Conservation (phyloP, 2,329 filamentous ascomycete species). For the Paracoccidioides brasiliensis region DNA sequence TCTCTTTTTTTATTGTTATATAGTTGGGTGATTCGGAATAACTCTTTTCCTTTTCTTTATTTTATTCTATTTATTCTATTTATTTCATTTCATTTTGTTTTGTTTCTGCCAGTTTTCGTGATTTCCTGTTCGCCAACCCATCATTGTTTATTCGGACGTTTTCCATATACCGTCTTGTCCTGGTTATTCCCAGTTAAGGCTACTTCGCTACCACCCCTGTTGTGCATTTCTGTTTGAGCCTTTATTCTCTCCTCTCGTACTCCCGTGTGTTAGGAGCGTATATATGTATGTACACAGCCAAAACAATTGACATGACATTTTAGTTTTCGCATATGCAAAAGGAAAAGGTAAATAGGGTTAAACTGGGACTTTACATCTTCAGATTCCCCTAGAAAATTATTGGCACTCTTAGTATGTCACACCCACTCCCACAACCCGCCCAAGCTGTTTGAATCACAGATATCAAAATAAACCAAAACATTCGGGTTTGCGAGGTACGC, state of each 20-base stretch:
- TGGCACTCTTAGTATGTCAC: too few relatives aligned
- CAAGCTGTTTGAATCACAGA: too few relatives aligned
- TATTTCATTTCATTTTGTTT: neutral
- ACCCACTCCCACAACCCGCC: too few relatives aligned
- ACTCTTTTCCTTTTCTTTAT: neutral
- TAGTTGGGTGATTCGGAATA: neutral
- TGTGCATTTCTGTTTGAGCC: neutral
- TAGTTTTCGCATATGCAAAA: too few relatives aligned
- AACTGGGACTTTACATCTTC: too few relatives aligned
- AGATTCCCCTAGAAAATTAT: too few relatives aligned
- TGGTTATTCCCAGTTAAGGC: neutral
- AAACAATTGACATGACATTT: neutral
- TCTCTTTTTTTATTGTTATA: neutral
- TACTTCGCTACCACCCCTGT: too few relatives aligned
- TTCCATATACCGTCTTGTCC: neutral
- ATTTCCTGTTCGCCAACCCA: neutral
- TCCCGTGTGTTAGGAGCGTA: neutral
- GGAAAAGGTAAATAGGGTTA: too few relatives aligned
- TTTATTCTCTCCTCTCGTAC: neutral
- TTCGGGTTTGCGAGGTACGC: too few relatives aligned
- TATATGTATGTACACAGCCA: neutral
- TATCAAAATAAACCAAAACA: too few relatives aligned
- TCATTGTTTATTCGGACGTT: neutral
- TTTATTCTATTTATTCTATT: neutral
- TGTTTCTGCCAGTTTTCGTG: neutral